A percentile compares a stretch with the other conserved stretches of the same genome.
Conservation (phyloP, 441 rosid genomes). For the Erodium trifolium region DNA sequence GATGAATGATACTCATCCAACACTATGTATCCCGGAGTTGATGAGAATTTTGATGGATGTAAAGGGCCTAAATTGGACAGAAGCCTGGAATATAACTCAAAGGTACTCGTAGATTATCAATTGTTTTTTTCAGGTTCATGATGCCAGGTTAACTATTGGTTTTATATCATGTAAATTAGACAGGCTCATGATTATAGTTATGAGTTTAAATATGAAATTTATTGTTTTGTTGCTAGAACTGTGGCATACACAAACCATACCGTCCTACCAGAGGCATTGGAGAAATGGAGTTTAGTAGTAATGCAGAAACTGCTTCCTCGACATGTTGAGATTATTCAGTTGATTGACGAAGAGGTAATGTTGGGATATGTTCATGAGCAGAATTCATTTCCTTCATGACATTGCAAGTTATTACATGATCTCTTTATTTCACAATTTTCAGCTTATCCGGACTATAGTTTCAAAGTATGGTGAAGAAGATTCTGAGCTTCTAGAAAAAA, state of each 20-base stretch:
- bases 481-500: conserved; percentile 47
- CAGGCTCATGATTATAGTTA: not conserved
- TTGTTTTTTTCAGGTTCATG: not conserved
- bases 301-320: conserved; percentile 85
- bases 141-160: not conserved
- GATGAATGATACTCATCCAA: conserved; percentile 88
- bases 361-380: conserved; percentile 18
- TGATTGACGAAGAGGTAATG: conserved; percentile 86
- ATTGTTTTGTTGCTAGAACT: conserved; percentile 38
- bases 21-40: conserved; percentile 63
- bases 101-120: conserved; percentile 26
- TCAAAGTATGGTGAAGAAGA: conserved; percentile 59
- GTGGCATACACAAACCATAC: conserved; percentile 96
- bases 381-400: not conserved
- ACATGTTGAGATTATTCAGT: conserved; percentile 78
- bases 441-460: conserved; percentile 65
- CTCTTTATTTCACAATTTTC: conserved; percentile 19
- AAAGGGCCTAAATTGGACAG: conserved; percentile 55
- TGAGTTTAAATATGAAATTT: not conserved
- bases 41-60: conserved; percentile 44
- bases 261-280: conserved; percentile 90
- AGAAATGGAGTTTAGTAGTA: conserved; percentile 95
- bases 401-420: not conserved
- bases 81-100: conserved; percentile 62
- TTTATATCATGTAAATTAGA: not conserved